Evolutionary conservation across 768 basidiomycete species (phyloP), one percentile per base, ranked within the genome.

Genomic region (Suillus alpinus): DNA sequence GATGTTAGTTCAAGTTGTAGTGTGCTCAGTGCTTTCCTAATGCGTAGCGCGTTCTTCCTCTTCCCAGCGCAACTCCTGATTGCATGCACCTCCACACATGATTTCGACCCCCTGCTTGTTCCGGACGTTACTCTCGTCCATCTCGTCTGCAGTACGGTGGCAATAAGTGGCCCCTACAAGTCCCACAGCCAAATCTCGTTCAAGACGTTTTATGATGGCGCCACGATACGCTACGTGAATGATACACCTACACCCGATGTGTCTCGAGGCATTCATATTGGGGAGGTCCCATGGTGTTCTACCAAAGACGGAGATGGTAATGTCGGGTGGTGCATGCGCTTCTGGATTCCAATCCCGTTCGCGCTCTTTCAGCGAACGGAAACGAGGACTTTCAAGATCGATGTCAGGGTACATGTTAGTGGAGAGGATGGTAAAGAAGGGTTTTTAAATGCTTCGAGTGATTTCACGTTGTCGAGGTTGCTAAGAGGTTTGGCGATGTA

Each of bases 361-460:
- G 62, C 68, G 16, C 61, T 84, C 29, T 83, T 84, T 62, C 69
- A 73, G 37, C 79, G 78, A 69, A 71, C 73, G 58, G 82, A 83
- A 62, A 79, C 79, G 56, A 71, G 80, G n/a, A 67, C 72, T 47
- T 84, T 84, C 65, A 67, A 67, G 37, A 59, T 84, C n/a, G 65
- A 68, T 4, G 74, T 76, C 13, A 66, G 66, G 18, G 71, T 80
- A 9, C 75, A 75, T 69, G 66, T 82, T 44, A 67, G 68, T 55
- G 75, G 18, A 14, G 23, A 20, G 1, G 37, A 40, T 16, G 26
- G 71, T 12, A 62, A 26, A 26, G 26, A 26, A 26, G 26, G 26
- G 26, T 26, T 26, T 2, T 52, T 78, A 36, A 68, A 64, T 23
- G 59, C 63, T 6, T 65, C 65, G 23, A 61, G 71, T 47, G 72